A percentile compares a stretch with the other conserved stretches of the same genome.
Conservation (phyloP, 1,139 yeast genomes). For the Hemisphaericaspora lyxosophila region DNA sequence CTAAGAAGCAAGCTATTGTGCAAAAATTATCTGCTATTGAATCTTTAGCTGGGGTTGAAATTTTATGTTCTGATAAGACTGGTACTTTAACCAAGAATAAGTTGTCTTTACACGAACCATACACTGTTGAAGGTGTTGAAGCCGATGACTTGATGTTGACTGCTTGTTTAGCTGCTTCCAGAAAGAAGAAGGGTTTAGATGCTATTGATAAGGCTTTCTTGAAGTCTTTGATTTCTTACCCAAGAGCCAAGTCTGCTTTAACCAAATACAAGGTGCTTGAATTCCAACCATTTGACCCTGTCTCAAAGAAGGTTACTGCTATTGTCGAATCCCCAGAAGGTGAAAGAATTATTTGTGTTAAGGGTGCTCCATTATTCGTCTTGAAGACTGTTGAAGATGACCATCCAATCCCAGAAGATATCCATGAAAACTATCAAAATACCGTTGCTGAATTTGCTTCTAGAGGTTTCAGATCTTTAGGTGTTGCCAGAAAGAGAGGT, state of each 20-base stretch:
- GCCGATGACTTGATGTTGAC: constrained; percentile 96
- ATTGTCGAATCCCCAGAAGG: constrained; percentile 95
- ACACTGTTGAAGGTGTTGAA: constrained; percentile 99
- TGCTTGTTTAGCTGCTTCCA: constrained; percentile 97
- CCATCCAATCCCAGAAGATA: constrained; percentile 94
- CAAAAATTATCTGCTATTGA: constrained; percentile 98
- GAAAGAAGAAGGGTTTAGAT: constrained; percentile 98
- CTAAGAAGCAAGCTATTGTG: constrained; percentile 97
- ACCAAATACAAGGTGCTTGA: constrained; percentile 93
- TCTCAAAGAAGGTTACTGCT: constrained; percentile 94
- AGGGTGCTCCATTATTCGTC: constrained; percentile 96
- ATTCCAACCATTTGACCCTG: constrained; percentile 98
- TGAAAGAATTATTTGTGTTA: constrained; percentile 93
- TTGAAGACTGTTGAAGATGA: constrained; percentile 95
- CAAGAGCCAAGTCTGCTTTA: constrained; percentile 93
- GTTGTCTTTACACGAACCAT: constrained; percentile 94
- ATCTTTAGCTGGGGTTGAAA: constrained; percentile 98
- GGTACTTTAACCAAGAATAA: constrained; percentile 99
- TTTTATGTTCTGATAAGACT: constrained; percentile 97
- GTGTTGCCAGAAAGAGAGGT: constrained; percentile 99
- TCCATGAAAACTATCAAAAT: constrained; percentile 93
- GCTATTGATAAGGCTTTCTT: constrained; percentile 98
- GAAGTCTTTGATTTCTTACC: constrained; percentile 81
- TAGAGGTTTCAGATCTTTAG: constrained; percentile 98
- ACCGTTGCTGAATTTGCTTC: constrained; percentile 97